Evolutionary conservation across 2,329 filamentous ascomycete species (phyloP).

Genomic region (Nigrograna mackinnonii): DNA sequence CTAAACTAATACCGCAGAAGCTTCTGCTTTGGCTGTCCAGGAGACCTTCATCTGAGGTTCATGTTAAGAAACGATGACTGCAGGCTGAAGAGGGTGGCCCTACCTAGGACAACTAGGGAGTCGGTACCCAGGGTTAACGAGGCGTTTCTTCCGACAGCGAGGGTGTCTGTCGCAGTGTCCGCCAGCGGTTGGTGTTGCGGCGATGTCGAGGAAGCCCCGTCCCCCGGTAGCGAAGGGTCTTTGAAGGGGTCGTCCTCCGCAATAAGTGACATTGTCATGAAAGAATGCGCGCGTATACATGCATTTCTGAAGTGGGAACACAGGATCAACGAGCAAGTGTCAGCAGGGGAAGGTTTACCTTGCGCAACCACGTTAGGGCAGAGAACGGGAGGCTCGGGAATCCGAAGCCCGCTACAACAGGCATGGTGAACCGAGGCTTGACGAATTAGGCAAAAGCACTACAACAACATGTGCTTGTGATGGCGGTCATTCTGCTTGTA

Average conservation of each 20-base stretch:
- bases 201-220: constrained; percentile 5
- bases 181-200: constrained; percentile 7
- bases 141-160: constrained; percentile 61
- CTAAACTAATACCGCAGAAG: constrained; percentile 60
- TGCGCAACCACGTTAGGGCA: too few species aligned
- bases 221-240: constrained; percentile 32
- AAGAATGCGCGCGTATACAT: constrained; percentile 1
- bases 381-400: too few species aligned
- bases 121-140: constrained; percentile 65
- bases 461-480: neutral
- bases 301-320: constrained; percentile 4
- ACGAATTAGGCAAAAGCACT: constrained; percentile 2
- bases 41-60: constrained; percentile 55
- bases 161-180: constrained; percentile 39
- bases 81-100: constrained; percentile 9
- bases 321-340: neutral
- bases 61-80: neutral
- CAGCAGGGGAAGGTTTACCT: too few species aligned
- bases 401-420: too few species aligned
- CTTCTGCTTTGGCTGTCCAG: constrained; percentile 51
- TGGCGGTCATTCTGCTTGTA: too few species aligned
- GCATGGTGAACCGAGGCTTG: constrained; percentile 14
- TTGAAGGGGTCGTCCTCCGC: constrained; percentile 31
- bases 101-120: constrained; percentile 63
- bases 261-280: constrained; percentile 27